phyloP scores from a whole-genome alignment of 148 eudicot genomes.

The Suaeda aralocaspica region DNA sequence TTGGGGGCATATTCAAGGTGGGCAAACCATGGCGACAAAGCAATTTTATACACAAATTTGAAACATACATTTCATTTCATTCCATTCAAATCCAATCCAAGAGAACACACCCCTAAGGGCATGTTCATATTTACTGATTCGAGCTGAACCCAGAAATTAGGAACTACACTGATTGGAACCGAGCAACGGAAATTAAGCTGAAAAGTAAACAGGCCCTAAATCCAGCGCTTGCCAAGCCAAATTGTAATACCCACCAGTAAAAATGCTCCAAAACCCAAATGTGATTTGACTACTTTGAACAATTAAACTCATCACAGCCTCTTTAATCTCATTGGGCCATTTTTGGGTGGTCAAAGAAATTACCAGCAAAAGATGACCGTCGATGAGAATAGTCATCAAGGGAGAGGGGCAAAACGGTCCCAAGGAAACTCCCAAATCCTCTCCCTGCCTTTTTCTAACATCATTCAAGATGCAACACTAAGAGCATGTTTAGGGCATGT shows the following conservation, averaged over 20 bases:
- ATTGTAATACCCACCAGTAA: background rate
- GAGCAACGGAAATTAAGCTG: too few species aligned
- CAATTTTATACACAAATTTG: background rate
- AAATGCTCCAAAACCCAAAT: background rate
- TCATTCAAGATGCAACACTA: too few species aligned
- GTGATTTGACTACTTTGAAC: too few species aligned
- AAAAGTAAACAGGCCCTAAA: too few species aligned
- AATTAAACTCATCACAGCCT: background rate
- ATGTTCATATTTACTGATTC: too few species aligned
- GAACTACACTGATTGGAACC: too few species aligned
- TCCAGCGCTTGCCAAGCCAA: slow-evolving; percentile 7
- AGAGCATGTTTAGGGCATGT: too few species aligned
- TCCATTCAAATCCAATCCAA: too few species aligned
- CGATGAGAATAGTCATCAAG: background rate
- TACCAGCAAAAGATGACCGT: slow-evolving; percentile 14
- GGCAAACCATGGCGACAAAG: slow-evolving; percentile 13
- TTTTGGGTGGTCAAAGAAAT: slow-evolving; percentile 17
- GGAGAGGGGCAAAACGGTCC: slow-evolving; percentile 27
- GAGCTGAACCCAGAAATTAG: too few species aligned
- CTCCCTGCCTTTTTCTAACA: slow-evolving; percentile 30
- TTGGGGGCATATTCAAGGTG: background rate
- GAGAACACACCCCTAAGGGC: too few species aligned
- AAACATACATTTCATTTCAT: background rate
- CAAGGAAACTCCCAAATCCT: slow-evolving; percentile 22
- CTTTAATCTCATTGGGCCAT: slow-evolving; percentile 9